These are phyloP conservation scores for Eragrostis nindensis DNA, from an alignment of 176 grass and related monocot species.

Conservation along the genomic window DNA sequence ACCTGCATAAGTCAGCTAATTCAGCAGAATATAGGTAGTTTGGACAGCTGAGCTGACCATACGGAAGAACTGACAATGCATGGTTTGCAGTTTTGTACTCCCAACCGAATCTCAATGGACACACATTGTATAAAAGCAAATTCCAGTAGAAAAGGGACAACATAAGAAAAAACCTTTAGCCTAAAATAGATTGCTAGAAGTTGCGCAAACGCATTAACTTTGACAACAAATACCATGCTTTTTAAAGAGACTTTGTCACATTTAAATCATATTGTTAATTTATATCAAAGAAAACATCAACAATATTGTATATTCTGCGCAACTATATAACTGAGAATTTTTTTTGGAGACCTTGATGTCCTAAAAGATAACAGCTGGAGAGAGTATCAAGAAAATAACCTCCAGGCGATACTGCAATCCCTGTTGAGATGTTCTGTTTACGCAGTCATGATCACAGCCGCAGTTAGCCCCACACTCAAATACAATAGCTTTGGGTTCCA, in stretches of 20 bases:
- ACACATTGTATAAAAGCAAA: background rate
- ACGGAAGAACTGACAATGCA: too few relatives aligned
- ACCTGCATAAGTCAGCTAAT: constrained; percentile 50
- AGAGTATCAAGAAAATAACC: constrained; percentile 48
- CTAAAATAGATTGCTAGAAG: background rate
- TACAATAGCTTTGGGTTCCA: constrained; percentile 89
- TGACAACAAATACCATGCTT: background rate
- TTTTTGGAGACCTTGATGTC: too few relatives aligned
- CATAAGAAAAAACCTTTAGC: background rate
- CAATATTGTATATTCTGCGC: background rate
- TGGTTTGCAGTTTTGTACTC: background rate
- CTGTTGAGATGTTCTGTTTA: constrained; percentile 89
- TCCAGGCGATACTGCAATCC: constrained; percentile 80
- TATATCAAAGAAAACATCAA: background rate
- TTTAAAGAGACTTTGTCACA: background rate
- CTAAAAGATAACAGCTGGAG: too few relatives aligned
- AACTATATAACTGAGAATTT: background rate
- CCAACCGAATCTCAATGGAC: background rate
- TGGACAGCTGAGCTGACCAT: too few relatives aligned
- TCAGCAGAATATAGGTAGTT: constrained; percentile 15
- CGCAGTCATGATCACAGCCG: constrained; percentile 62
- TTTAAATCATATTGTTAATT: background rate
- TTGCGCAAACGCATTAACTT: background rate
- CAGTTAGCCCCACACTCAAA: constrained; percentile 90
- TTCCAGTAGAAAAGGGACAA: background rate